phyloP scores from a whole-genome alignment of 768 basidiomycete genomes.

The Trametes meyenii region DNA sequence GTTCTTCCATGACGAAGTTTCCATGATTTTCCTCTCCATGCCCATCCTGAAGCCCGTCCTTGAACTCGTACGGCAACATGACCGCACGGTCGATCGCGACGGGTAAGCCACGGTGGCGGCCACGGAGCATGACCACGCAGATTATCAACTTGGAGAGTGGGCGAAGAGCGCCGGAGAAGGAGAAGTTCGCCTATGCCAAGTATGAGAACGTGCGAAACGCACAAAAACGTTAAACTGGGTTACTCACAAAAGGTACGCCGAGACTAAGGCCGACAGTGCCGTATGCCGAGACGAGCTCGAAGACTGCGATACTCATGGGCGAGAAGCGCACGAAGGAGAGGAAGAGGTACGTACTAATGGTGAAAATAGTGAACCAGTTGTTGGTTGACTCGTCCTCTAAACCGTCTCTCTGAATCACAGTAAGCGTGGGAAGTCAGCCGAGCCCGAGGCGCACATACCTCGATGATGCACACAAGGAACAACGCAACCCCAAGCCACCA shows the following conservation, averaged over 20 bases:
- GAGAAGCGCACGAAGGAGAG: neutral
- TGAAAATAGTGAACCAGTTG: slow-evolving; percentile 85
- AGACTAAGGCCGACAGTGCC: slow-evolving; percentile 89
- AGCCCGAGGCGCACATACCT: slow-evolving; percentile 50
- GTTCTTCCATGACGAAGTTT: slow-evolving; percentile 8
- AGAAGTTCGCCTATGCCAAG: slow-evolving; percentile 67
- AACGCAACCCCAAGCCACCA: slow-evolving; percentile 92
- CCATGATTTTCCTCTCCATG: slow-evolving; percentile 10
- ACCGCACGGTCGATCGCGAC: slow-evolving; percentile 89
- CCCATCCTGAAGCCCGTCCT: slow-evolving; percentile 15
- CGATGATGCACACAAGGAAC: slow-evolving; percentile 91
- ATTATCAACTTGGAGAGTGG: slow-evolving; percentile 88
- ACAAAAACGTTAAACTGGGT: neutral
- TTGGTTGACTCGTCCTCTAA: slow-evolving; percentile 55
- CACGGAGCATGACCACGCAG: slow-evolving; percentile 89
- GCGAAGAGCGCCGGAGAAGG: slow-evolving; percentile 76
- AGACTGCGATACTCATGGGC: slow-evolving; percentile 49
- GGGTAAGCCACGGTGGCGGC: slow-evolving; percentile 86
- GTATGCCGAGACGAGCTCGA: slow-evolving; percentile 87
- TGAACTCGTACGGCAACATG: slow-evolving; percentile 58
- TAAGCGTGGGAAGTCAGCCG: neutral
- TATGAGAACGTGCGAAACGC: slow-evolving; percentile 12
- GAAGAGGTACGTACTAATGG: slow-evolving; percentile 55
- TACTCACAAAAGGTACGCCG: slow-evolving; percentile 76
- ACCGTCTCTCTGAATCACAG: slow-evolving; percentile 50